Conservation (phyloP, 2,329 filamentous ascomycete species). For the Pseudogymnoascus pannorum region DNA sequence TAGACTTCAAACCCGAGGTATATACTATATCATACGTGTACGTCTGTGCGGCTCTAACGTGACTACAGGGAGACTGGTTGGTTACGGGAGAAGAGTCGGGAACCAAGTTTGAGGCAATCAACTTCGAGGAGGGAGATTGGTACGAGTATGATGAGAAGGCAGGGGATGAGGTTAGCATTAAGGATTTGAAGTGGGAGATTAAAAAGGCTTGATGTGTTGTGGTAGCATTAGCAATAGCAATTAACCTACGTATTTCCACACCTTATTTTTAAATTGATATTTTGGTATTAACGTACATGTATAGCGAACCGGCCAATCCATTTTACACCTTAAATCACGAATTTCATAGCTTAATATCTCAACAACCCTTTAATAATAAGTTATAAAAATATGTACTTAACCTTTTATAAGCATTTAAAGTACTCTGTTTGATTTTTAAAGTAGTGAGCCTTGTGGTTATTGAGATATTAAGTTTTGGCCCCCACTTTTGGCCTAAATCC, state of each 20-base stretch:
- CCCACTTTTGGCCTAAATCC: no score
- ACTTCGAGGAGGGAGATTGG: slow-evolving; percentile 88
- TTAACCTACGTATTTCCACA: no score
- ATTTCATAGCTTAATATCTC: no score
- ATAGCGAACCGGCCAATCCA: no score
- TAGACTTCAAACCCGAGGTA: slow-evolving; percentile 84
- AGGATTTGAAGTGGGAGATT: slow-evolving; percentile 82
- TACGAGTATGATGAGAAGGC: slow-evolving; percentile 97
- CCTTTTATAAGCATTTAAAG: no score
- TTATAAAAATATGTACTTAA: no score
- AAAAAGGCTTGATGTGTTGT: slow-evolving; percentile 22
- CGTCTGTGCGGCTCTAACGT: not conserved
- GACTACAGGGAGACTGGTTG: slow-evolving; percentile 75
- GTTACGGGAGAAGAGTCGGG: slow-evolving; percentile 73
- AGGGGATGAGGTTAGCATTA: slow-evolving; percentile 85
- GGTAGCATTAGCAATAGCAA: not conserved
- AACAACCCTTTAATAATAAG: no score
- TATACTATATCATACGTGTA: slow-evolving; percentile 22
- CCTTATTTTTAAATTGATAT: not conserved
- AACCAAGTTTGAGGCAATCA: slow-evolving; percentile 75
- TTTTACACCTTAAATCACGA: no score
- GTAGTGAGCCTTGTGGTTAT: no score
- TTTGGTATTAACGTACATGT: no score
- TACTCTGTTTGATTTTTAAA: no score
- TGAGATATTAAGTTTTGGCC: no score